Base-by-base conservation (phyloP, 2,329 filamentous ascomycete species). In the Aciculosporium take region DNA sequence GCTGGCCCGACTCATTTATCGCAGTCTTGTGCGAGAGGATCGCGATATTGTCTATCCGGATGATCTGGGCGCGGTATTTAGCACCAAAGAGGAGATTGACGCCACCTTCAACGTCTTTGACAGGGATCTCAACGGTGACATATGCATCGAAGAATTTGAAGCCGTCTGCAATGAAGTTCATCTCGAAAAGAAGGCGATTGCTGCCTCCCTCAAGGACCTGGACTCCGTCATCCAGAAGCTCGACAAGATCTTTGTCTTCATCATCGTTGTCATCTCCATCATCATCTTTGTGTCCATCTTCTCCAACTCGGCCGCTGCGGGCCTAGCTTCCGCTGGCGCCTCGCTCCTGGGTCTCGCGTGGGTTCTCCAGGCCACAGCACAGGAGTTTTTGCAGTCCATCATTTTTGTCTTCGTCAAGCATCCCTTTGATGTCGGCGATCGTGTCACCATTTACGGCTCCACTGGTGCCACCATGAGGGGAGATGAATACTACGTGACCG, bases 401-500 rank as follows among this genome's bases (percentile, higher is more conserved):
- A 84, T 95, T 51, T 95, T 95, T 56, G 88, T 95, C 50, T 94
- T 95, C 52, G 81, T 95, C 63, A 95, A 95, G 66, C 89, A 96
- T 57, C 89, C 89, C 0, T 96, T 95, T 52, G 89, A 96, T 59
- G 88, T 95, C 4, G 89, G 89, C 41, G 89, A 96, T 58, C 80
- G 89, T 52, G 85, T 96, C 6, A 85, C 82, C 1, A 76, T 96
- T 17, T 95, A 95, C 54, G 88, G 88, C 41, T 93, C 87, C 52
- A 86, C 86, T 0, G 89, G 89, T 46, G 72, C 79, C n/a, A 58
- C 71, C 13, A 71, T 86, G 55, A 75, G 72, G 28, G 88, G 88
- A 35, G 89, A 95, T 52, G 89, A 95, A 53, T 96, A 94, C 62
- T 95, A 94, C 49, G 88, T 96, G 41, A 94, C 93, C 41, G 85